Base-by-base conservation (phyloP, 176 grass and related monocot species). In the Eragrostis nindensis region DNA sequence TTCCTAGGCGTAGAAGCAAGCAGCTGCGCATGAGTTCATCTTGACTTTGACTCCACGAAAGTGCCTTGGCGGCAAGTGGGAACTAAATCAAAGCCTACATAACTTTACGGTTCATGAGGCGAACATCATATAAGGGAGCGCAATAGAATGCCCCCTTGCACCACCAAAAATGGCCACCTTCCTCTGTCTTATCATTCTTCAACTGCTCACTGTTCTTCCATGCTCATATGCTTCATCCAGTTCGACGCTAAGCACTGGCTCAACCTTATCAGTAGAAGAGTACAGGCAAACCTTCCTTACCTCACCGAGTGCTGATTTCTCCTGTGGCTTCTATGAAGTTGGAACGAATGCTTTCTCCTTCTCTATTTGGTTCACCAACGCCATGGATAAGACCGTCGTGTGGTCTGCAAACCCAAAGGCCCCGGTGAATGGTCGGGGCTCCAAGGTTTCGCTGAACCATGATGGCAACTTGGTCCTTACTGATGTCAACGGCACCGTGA, bases 331-430 rank as follows among this genome's bases (percentile, higher is more conserved):
- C 90, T 76, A 93, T 41, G 24, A 47, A 59, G 48, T 87, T 41
- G 87, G 90, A 71, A 9, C 48, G 17, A 97, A 88, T 75, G 90
- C 83, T 17, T 97, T 86, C 70, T 77, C 82, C 76, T 97, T 93
- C 62, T 88, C 93, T 17, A 86, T 97, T 44, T 97, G 93, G 90
- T 93, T 91, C 85, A 49, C 80, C 8, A 68, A 72, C 41, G 68
- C 85, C 22, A 18, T 26, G 1, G 44, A 88, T 6, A 90, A 63
- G 74, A 86, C 86, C 2, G 47, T 89, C 2, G 93, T 88, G 38
- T 97, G 93, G 90, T 84, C 90, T 27, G 90, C 90, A 30, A 97
- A 93, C 73, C 86, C 88, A n/a, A 83, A 77, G n/a, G 25, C 52
- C 2, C 81, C 65, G 0, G 88, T 93, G 54, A 97, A 97, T 42